A percentile compares a stretch with the other conserved stretches of the same genome.
These are phyloP conservation scores for Colletotrichum camelliae DNA, from an alignment of 2,329 filamentous ascomycete species.

Conservation along the genomic window DNA sequence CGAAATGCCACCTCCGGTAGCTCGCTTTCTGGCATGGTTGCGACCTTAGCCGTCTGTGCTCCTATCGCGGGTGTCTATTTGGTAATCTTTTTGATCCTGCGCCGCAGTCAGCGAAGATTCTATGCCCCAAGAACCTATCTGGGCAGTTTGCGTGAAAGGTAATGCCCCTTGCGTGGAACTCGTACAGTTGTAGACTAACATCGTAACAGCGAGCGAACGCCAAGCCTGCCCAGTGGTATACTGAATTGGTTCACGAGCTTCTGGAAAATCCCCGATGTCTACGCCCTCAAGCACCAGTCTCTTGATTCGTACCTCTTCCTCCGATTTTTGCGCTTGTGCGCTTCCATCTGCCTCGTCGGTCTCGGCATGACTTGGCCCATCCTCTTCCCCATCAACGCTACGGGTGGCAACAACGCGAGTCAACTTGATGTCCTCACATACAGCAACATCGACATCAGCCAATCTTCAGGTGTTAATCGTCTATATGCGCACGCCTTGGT, in stretches of 20 bases:
- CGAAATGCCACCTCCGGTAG: neutral
- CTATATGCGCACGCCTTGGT: constrained; percentile 85
- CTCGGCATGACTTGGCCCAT: constrained; percentile 86
- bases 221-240: constrained; percentile 58
- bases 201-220: constrained; percentile 57
- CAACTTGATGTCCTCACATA: constrained; percentile 83
- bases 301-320: constrained; percentile 87
- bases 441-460: constrained; percentile 69
- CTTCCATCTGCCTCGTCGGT: constrained; percentile 82
- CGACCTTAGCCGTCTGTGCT: constrained; percentile 59
- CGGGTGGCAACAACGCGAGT: constrained; percentile 67
- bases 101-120: constrained; percentile 49
- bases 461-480: constrained; percentile 59
- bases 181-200: neutral
- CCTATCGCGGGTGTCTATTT: constrained; percentile 49
- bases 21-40: constrained; percentile 38
- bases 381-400: constrained; percentile 84
- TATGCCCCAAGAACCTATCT: constrained; percentile 58
- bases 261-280: constrained; percentile 71
- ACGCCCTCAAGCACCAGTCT: constrained; percentile 83
- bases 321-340: constrained; percentile 80
- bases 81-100: constrained; percentile 48
- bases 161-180: neutral
- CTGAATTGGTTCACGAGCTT: constrained; percentile 69
- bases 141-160: constrained; percentile 49